Evolutionary conservation across 1,284 basidiomycete species (phyloP).

Genomic region (Trametes pubescens): DNA sequence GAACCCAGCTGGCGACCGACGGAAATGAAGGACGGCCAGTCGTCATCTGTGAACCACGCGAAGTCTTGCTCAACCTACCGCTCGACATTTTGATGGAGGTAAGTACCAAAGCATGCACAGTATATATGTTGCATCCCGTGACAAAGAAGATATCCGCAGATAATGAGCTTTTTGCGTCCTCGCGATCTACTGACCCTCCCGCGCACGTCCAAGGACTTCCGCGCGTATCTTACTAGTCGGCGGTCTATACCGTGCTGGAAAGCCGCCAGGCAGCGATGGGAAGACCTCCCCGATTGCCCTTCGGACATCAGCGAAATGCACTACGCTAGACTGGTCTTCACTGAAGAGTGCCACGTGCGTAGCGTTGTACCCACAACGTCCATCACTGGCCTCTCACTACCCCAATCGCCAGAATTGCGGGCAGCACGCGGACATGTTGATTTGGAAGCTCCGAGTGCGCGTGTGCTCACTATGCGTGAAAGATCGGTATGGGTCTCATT

Average conservation of each 20-base stretch:
- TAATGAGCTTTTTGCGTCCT: conserved; percentile 1
- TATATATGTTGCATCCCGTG: not conserved
- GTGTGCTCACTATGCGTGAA: not conserved
- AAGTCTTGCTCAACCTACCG: not conserved
- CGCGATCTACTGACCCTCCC: conserved; percentile 2
- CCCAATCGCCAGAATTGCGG: not conserved
- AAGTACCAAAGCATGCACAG: not conserved
- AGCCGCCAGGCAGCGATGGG: not conserved
- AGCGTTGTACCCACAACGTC: not conserved
- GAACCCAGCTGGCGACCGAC: no score
- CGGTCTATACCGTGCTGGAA: conserved; percentile 5
- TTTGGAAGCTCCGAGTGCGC: not conserved
- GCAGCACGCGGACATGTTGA: not conserved
- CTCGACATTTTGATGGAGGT: conserved; percentile 8
- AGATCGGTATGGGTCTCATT: not conserved
- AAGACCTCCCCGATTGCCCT: conserved; percentile 6
- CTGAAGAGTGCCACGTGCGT: conserved; percentile 7
- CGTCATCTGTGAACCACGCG: not conserved
- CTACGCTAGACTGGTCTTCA: conserved; percentile 9
- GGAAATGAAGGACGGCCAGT: no score
- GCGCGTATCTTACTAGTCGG: conserved; percentile 11
- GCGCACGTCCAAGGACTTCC: conserved; percentile 7
- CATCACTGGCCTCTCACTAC: not conserved
- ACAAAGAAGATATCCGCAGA: not conserved
- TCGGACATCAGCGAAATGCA: conserved; percentile 4